A percentile compares a stretch with the other conserved stretches of the same genome.
Conservation (phyloP, 257 asterid species). For the Petrea volubilis region DNA sequence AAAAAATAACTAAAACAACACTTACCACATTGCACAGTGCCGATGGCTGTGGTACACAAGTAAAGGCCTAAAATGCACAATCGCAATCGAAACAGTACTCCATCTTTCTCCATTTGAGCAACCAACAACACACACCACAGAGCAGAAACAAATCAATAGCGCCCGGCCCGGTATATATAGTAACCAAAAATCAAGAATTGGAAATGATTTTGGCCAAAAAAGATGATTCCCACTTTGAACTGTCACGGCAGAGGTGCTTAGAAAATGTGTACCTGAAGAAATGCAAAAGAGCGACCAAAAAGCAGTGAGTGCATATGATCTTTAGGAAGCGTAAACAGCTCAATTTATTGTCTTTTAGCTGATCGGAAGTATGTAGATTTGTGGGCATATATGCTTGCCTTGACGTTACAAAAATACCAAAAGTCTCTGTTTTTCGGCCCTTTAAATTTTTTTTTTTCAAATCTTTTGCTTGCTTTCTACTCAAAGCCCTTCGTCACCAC, state of each 20-base stretch:
- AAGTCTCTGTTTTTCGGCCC: constrained; percentile 28
- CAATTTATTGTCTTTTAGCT: constrained; percentile 17
- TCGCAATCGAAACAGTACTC: constrained; percentile 22
- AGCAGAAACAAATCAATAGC: not conserved
- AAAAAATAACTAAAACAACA: not conserved
- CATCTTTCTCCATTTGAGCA: constrained; percentile 34
- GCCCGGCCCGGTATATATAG: no score
- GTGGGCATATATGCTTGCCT: constrained; percentile 83
- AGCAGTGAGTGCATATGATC: constrained; percentile 23
- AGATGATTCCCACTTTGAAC: constrained; percentile 51
- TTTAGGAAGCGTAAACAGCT: constrained; percentile 16
- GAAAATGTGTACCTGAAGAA: constrained; percentile 58
- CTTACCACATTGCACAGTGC: constrained; percentile 47
- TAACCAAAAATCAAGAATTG: constrained; percentile 1
- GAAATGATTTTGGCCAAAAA: constrained; percentile 14
- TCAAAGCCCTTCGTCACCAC: constrained; percentile 44
- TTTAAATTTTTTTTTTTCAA: constrained; percentile 18
- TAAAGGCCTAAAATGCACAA: constrained; percentile 32
- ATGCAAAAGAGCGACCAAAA: constrained; percentile 34
- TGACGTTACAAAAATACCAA: constrained; percentile 39
- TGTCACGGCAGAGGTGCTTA: constrained; percentile 13
- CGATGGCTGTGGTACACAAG: constrained; percentile 37
- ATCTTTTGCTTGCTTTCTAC: constrained; percentile 89
- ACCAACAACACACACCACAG: not conserved
- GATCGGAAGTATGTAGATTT: not conserved